These are phyloP conservation scores for Penicillium arizonense DNA, from an alignment of 495 filamentous ascomycete species.

Conservation along the genomic window DNA sequence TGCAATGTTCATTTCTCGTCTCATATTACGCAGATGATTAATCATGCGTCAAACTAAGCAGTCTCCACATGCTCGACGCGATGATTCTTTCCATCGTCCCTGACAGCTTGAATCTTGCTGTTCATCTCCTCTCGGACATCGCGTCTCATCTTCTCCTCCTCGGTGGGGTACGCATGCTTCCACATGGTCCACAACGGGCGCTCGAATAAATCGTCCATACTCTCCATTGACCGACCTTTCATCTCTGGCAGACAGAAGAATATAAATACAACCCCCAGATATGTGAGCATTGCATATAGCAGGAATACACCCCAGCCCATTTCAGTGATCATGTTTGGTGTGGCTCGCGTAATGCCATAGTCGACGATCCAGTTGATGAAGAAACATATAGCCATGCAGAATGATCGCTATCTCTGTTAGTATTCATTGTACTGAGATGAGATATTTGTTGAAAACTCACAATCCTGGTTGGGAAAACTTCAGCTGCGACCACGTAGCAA, in stretches of 20 bases:
- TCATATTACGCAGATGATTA: background rate
- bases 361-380: constrained; percentile 26
- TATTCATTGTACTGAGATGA: background rate
- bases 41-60: background rate
- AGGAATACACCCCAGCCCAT: constrained; percentile 31
- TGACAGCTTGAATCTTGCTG: constrained; percentile 6
- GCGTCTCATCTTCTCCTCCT: constrained; percentile 20
- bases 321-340: constrained; percentile 27
- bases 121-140: constrained; percentile 17
- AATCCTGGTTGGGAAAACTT: constrained; percentile 26
- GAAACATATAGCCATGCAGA: constrained; percentile 25
- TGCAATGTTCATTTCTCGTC: background rate
- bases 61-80: constrained; percentile 16
- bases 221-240: constrained; percentile 33
- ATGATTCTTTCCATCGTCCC: constrained; percentile 10
- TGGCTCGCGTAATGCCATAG: constrained; percentile 25
- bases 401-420: constrained; percentile 10
- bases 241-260: constrained; percentile 29
- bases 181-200: constrained; percentile 32
- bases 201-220: constrained; percentile 36
- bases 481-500: constrained; percentile 25
- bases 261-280: constrained; percentile 26
- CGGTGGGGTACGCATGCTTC: constrained; percentile 28
- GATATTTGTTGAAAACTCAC: constrained; percentile 7
- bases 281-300: constrained; percentile 25